Base-by-base conservation (phyloP, 768 basidiomycete species). In the Exidia glandulosa region DNA sequence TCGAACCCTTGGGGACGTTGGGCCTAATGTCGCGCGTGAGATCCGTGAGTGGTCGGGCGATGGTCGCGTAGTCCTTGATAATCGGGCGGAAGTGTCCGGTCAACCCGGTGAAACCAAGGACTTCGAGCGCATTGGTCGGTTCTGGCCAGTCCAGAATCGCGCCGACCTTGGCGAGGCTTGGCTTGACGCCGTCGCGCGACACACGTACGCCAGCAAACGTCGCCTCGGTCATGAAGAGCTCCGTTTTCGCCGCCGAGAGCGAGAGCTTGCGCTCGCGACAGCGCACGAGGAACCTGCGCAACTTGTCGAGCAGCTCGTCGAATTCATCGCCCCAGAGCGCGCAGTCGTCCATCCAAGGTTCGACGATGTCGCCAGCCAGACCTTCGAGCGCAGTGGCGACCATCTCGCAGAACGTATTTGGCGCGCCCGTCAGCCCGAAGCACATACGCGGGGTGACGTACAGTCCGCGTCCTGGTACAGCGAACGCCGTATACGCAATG, bases 261-360 rank as follows among this genome's bases (percentile, higher is more conserved):
- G 74, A 78, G n/a, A 78, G 58, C 0, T 63, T 57, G 23, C 61
- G 57, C 13, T 68, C 65, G 2, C 74, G 59, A 12, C 72, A 64
- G 3, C 72, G 54, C 0, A 48, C 41, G 12, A 79, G 65, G 9
- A 76, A 57, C 0, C 30, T 29, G 0, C 61, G n/a, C 6, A 78
- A 56, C 1, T 70, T 66, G 3, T 1, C 25, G 32, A 74, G 31
- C 31, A 63, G 63, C 23, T 65, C 65, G 1, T 69, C 64, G 57
- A 77, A 76, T 0, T 45, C 57, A 63, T 77, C 69, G 0, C 63
- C 71, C 19, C 71, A 68, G 2, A 67, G 45, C 0, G 68, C 73
- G 0, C 74, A 70, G 58, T 79, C 72, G 47, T 79, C 75, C 0
- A 79, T 72, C 19, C 76, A 77, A 3, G 72, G 59, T 54, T 76